Conservation (phyloP, 192 early-diverging fungal species). For the Coemansia sp. region DNA sequence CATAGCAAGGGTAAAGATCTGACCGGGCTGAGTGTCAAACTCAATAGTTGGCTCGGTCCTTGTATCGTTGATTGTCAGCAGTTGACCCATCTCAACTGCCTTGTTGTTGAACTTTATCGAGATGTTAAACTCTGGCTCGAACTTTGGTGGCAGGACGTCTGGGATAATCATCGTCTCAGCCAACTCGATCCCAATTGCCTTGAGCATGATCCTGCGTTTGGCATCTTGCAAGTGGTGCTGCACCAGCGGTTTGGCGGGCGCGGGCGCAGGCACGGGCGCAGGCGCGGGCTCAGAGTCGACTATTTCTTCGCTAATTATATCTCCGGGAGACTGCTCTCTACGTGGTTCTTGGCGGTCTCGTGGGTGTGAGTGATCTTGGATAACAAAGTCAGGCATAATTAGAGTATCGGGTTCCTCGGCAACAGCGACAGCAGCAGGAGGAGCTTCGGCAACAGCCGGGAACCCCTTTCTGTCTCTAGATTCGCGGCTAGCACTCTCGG, state of each 20-base stretch:
- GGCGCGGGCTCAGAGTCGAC: not conserved
- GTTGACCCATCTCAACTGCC: slow-evolving; percentile 29
- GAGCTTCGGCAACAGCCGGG: not conserved
- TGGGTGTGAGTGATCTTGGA: not conserved
- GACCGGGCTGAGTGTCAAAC: slow-evolving; percentile 28
- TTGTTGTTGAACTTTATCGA: slow-evolving; percentile 16
- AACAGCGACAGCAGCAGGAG: not conserved
- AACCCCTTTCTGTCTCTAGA: not conserved
- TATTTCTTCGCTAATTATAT: not conserved
- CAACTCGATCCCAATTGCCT: slow-evolving; percentile 3
- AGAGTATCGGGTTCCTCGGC: not conserved
- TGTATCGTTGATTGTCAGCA: slow-evolving; percentile 27
- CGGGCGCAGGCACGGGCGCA: not conserved
- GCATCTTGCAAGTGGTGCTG: not conserved
- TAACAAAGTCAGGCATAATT: not conserved
- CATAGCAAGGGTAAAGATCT: slow-evolving; percentile 31
- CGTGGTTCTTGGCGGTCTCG: not conserved
- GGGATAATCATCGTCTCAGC: slow-evolving; percentile 17
- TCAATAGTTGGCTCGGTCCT: slow-evolving; percentile 27
- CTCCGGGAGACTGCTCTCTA: not conserved
- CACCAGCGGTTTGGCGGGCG: not conserved
- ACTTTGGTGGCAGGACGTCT: slow-evolving; percentile 20
- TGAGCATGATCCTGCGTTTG: slow-evolving; percentile 15
- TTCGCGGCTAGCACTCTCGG: not conserved
- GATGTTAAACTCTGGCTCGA: slow-evolving; percentile 35